Base-by-base conservation (phyloP, 345 rosid genomes). In the Adansonia digitata region DNA sequence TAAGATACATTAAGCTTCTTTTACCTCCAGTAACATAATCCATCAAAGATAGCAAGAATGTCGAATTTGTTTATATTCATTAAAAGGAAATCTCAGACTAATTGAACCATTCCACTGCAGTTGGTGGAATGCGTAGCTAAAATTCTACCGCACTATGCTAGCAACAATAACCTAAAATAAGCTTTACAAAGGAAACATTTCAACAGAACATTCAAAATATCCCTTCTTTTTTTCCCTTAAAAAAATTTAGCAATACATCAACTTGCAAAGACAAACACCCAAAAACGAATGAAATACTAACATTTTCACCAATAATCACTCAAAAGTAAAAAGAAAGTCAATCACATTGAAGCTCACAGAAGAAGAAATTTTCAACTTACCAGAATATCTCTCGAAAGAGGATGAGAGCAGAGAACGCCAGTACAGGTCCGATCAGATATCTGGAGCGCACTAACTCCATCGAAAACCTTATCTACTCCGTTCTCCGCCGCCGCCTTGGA, bases 391-490 rank as follows among this genome's bases (percentile, higher is more conserved):
- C 98, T 87, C 24, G 98, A 92, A 7, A 87, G 91, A 22, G 98
- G 97, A 85, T 94, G 98, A 20, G 98, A 94, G 69, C 97, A 92
- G 60, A 94, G 89, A 63, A 91, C 90, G 39, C 98, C 97, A 42
- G 97, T 92, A 75, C 98, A 94, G 6, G 85, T 94, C 80, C 98
- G 97, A 91, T 94, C 98, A 10, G 98, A 94, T 46, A 39, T 39
- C 3, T 39, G 42, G 42, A 39, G 42, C 12, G 42, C 42, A 39
- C 42, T 7, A 39, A 39, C 42, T 39, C 42, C 42, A 39, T 39
- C 42, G 42, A 7, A 3, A 3, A 39, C 42, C 42, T 3, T 39
- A 2, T 3, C 42, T 39, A 39, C 91, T 67, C 87, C 94, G 40
- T 86, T 86, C 9, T 82, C 85, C 1, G 79, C 42, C 42, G 42